Evolutionary conservation across 2,329 filamentous ascomycete species (phyloP).

Genomic region (Coniella lustricola): DNA sequence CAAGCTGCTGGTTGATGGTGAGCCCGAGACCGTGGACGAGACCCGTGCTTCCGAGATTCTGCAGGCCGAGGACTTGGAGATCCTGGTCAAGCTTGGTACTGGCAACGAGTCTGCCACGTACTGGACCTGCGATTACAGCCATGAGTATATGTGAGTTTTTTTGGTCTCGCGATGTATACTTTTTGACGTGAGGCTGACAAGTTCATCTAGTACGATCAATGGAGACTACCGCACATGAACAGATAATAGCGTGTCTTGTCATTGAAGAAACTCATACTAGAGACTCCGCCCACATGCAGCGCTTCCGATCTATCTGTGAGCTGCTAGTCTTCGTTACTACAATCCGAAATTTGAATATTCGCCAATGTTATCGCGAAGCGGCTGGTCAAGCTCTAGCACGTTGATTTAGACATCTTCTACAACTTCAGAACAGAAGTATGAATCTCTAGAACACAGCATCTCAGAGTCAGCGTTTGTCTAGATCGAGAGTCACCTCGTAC

Average conservation of each 20-base stretch:
- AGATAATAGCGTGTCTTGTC: not conserved
- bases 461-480: too few relatives aligned
- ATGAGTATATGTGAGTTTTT: constrained; percentile 57
- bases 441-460: too few relatives aligned
- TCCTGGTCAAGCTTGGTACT: constrained; percentile 65
- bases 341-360: too few relatives aligned
- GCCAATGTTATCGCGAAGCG: too few relatives aligned
- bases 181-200: constrained; percentile 18
- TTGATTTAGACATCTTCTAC: too few relatives aligned
- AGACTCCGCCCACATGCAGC: too few relatives aligned
- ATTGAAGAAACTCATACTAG: too few relatives aligned
- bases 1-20: constrained; percentile 69
- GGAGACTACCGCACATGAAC: constrained; percentile 58
- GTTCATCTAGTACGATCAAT: constrained; percentile 42
- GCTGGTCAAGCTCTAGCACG: too few relatives aligned
- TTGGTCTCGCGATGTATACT: not conserved
- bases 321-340: too few relatives aligned
- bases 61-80: constrained; percentile 71
- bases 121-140: constrained; percentile 83
- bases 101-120: constrained; percentile 63
- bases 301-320: too few relatives aligned
- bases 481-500: too few relatives aligned
- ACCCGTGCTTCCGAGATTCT: constrained; percentile 69
- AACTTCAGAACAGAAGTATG: too few relatives aligned
- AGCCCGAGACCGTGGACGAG: constrained; percentile 76